phyloP scores from a whole-genome alignment of 345 rosid genomes.

The Lepidium africanum region DNA sequence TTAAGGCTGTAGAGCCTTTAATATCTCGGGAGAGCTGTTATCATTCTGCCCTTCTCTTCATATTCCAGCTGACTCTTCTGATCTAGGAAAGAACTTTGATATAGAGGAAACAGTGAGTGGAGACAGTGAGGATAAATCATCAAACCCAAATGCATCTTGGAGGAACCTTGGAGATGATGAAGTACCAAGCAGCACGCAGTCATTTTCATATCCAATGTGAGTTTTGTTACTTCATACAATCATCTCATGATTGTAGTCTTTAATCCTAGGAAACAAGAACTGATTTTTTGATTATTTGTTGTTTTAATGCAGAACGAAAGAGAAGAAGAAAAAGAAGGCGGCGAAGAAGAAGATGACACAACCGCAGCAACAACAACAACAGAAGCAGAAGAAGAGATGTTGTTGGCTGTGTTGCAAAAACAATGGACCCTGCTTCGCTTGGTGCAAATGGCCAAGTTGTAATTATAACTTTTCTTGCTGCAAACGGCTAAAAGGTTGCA shows the following conservation, averaged over 20 bases:
- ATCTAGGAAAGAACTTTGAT: conserved; percentile 26
- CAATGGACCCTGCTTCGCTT: conserved; percentile 15
- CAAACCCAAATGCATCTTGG: conserved; percentile 15
- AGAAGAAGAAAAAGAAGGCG: conserved; percentile 6
- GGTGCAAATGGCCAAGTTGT: conserved; percentile 22
- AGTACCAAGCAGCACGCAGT: conserved; percentile 6
- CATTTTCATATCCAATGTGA: conserved; percentile 24
- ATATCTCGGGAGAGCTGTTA: conserved; percentile 25
- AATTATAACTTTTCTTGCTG: conserved; percentile 7
- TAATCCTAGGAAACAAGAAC: neutral
- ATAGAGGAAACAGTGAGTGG: conserved; percentile 1
- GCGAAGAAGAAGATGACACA: conserved; percentile 12
- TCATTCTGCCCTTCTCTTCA: conserved; percentile 13
- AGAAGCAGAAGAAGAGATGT: conserved; percentile 26
- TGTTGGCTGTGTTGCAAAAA: conserved; percentile 23
- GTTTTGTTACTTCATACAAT: conserved; percentile 1
- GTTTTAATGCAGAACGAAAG: conserved; percentile 13
- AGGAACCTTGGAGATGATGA: conserved; percentile 24
- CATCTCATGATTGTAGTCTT: neutral
- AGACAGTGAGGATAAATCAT: conserved; percentile 18
- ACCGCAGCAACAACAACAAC: conserved; percentile 11
- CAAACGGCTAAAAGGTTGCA: conserved; percentile 15
- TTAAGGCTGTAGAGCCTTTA: conserved; percentile 16
- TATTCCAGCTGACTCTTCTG: conserved; percentile 10
- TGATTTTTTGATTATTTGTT: neutral